These are phyloP conservation scores for Furculomyces boomerangus DNA, from an alignment of 371 early-diverging fungal genomes.

Conservation along the genomic window DNA sequence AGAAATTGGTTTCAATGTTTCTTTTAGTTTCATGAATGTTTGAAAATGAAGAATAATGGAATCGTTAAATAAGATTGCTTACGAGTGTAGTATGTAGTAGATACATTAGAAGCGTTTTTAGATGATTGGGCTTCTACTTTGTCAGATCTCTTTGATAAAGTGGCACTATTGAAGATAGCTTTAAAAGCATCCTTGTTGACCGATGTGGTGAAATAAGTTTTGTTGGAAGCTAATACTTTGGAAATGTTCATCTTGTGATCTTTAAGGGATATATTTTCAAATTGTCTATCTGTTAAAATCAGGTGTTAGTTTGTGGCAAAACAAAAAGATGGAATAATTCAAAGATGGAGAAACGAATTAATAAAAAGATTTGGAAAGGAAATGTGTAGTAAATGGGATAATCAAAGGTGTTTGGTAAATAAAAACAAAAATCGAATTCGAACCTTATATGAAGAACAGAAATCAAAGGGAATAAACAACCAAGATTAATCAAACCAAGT, in stretches of 20 bases:
- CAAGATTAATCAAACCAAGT: no score
- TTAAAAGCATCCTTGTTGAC: slow-evolving; percentile 3
- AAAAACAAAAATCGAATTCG: no score
- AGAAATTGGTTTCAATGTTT: neutral
- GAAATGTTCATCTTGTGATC: neutral
- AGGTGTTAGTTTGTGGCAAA: no score
- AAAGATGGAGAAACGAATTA: no score
- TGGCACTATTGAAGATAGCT: neutral
- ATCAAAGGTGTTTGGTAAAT: no score
- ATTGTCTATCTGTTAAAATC: no score
- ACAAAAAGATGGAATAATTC: no score
- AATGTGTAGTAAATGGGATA: no score
- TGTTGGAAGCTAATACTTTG: slow-evolving; percentile 3
- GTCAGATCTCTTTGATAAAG: neutral
- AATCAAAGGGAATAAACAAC: no score
- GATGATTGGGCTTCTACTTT: neutral
- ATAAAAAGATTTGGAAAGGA: no score
- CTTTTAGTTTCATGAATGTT: neutral
- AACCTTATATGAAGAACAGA: no score
- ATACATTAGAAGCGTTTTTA: neutral
- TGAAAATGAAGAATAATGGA: neutral
- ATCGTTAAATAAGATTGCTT: neutral
- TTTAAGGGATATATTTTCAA: no score
- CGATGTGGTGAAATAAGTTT: slow-evolving; percentile 3
- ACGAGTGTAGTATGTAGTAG: neutral